Evolutionary conservation across 148 eudicot genomes (phyloP).

Genomic region (Silene conica): DNA sequence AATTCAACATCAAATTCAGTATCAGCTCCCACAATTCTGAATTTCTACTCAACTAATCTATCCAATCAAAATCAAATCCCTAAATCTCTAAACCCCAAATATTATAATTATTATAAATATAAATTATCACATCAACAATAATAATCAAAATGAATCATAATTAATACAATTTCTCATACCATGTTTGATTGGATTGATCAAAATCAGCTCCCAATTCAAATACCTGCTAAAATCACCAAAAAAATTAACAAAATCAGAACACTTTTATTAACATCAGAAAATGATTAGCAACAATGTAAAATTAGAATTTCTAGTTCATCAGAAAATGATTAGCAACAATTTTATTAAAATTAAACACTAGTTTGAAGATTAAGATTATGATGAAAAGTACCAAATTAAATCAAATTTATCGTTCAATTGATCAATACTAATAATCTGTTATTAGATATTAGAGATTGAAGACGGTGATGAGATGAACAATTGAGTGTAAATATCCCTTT

Average conservation of each 20-base stretch:
- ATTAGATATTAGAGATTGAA: background rate
- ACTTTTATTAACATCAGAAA: background rate
- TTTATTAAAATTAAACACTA: background rate
- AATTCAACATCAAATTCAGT: background rate
- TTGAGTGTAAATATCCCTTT: background rate
- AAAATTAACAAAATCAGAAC: background rate
- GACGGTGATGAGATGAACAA: no score
- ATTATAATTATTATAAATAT: no score
- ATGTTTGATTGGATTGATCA: background rate
- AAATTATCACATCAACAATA: slow-evolving; percentile 10
- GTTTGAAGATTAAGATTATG: background rate
- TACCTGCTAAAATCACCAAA: slow-evolving; percentile 19
- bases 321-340: no score
- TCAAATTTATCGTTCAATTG: no score
- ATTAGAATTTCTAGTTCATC: background rate
- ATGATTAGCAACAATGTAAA: slow-evolving; percentile 4
- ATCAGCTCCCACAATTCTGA: background rate
- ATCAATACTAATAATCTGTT: background rate
- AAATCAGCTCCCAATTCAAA: slow-evolving; percentile 5
- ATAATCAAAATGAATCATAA: slow-evolving; percentile 3
- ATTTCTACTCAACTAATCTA: slow-evolving; percentile 1
- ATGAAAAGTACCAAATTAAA: background rate
- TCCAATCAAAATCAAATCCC: slow-evolving; percentile 5
- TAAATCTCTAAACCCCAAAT: background rate
- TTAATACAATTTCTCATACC: background rate